Percentiles rank a stretch among this genome's conserved stretches.
Evolutionary conservation across 495 filamentous ascomycete genomes (phyloP).

Genomic region (Aspergillus sclerotioniger): DNA sequence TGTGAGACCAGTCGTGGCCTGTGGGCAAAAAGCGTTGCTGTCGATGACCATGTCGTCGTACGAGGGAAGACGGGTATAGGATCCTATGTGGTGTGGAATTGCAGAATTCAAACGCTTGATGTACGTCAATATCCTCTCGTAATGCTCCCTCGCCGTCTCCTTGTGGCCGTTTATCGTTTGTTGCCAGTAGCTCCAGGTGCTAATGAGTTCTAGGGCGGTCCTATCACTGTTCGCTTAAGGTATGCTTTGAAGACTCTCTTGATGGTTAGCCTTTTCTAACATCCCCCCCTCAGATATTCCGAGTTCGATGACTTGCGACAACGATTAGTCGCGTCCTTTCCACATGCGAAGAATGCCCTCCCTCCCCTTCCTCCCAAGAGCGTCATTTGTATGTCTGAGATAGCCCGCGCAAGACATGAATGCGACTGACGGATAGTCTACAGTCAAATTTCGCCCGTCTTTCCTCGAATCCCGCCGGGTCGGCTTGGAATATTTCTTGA

Average conservation of each 20-base stretch:
- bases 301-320: slow-evolving; percentile 66
- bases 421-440: slow-evolving; percentile 15
- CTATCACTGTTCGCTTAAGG: slow-evolving; percentile 61
- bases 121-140: slow-evolving; percentile 39
- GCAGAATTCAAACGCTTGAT: slow-evolving; percentile 66
- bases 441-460: slow-evolving; percentile 63
- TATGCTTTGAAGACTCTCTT: slow-evolving; percentile 17
- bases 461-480: slow-evolving; percentile 65
- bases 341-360: slow-evolving; percentile 60
- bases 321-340: slow-evolving; percentile 61
- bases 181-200: slow-evolving; percentile 7
- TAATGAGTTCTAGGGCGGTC: slow-evolving; percentile 50
- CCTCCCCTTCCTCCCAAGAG: slow-evolving; percentile 69
- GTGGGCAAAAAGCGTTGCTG: slow-evolving; percentile 65
- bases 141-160: not conserved
- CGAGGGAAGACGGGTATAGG: slow-evolving; percentile 62
- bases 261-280: not conserved
- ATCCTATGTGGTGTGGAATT: slow-evolving; percentile 74
- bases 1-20: slow-evolving; percentile 59
- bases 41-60: slow-evolving; percentile 67
- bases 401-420: not conserved
- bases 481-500: slow-evolving; percentile 69
- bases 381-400: slow-evolving; percentile 56
- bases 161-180: not conserved
- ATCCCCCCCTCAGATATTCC: slow-evolving; percentile 54